Evolutionary conservation across 345 rosid genomes (phyloP).

Genomic region (rapeseed (Brassica napus)): DNA sequence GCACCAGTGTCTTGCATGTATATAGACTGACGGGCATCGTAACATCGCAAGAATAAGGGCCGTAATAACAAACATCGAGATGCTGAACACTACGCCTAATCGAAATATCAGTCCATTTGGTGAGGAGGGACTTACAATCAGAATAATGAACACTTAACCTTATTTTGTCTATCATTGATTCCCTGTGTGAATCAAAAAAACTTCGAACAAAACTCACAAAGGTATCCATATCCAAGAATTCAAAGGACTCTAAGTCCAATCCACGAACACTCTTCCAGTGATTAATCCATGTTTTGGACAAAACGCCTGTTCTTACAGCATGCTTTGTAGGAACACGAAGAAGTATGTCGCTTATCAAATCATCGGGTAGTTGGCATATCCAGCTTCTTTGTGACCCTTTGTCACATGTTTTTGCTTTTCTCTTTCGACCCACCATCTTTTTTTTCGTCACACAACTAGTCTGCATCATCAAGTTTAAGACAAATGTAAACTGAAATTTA

Average conservation of each 20-base stretch:
- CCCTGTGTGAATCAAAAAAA: not conserved
- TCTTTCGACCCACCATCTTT: not conserved
- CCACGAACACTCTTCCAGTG: not conserved
- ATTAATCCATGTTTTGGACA: slow-evolving; percentile 1
- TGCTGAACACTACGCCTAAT: not conserved
- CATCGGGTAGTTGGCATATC: not conserved
- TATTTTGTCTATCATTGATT: not conserved
- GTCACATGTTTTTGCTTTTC: not conserved
- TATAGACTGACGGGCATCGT: not conserved
- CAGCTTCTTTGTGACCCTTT: not conserved
- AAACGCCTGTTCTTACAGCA: not conserved
- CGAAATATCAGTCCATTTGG: not conserved
- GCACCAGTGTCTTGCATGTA: not conserved
- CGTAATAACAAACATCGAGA: not conserved
- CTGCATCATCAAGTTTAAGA: slow-evolving; percentile 35
- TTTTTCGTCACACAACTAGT: not conserved
- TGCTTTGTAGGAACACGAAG: not conserved
- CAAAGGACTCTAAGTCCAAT: not conserved
- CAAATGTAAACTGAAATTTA: not conserved
- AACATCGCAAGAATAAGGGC: not conserved
- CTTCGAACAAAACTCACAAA: not conserved
- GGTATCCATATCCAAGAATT: not conserved
- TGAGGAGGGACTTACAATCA: not conserved
- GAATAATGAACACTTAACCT: not conserved
- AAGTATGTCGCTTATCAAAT: not conserved